A percentile compares a stretch with the other conserved stretches of the same genome.
These are phyloP conservation scores for Verticillium tricorpus DNA, from an alignment of 2,329 filamentous ascomycete genomes.

Conservation along the genomic window DNA sequence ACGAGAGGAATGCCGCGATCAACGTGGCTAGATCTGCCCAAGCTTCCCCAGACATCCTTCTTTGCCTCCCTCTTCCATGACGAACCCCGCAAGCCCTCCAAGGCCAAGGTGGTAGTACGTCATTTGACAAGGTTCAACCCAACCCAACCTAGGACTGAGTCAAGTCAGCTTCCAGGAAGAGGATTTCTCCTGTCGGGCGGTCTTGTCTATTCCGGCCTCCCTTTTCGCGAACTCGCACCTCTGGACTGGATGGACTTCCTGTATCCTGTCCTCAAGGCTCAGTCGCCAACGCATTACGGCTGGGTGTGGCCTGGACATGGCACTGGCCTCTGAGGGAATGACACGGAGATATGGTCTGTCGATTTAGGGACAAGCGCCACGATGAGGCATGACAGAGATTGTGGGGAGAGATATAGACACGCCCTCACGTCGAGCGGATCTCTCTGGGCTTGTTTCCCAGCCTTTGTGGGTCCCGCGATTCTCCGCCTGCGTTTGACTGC, in stretches of 20 bases:
- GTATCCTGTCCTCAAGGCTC: background rate
- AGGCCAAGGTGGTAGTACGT: slow-evolving; percentile 5
- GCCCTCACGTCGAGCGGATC: background rate
- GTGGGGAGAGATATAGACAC: background rate
- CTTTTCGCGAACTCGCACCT: too few species aligned
- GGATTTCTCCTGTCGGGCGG: background rate
- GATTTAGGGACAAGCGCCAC: background rate
- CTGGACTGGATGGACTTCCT: background rate
- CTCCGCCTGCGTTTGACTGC: background rate
- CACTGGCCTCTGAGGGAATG: background rate
- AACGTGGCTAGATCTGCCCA: slow-evolving; percentile 9
- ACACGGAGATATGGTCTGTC: background rate
- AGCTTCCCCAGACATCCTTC: slow-evolving; percentile 12
- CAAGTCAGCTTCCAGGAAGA: background rate
- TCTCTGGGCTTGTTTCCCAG: background rate
- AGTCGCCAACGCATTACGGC: background rate
- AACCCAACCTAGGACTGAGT: background rate
- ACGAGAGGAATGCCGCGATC: slow-evolving; percentile 5
- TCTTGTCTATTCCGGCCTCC: background rate
- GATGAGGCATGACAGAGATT: background rate
- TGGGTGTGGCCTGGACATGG: background rate
- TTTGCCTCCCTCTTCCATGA: background rate
- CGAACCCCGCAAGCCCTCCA: slow-evolving; percentile 8
- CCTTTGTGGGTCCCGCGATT: background rate
- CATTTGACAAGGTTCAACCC: background rate